These are phyloP conservation scores for Cladosporium cucumerinum DNA, from an alignment of 2,329 filamentous ascomycete genomes.

Conservation along the genomic window DNA sequence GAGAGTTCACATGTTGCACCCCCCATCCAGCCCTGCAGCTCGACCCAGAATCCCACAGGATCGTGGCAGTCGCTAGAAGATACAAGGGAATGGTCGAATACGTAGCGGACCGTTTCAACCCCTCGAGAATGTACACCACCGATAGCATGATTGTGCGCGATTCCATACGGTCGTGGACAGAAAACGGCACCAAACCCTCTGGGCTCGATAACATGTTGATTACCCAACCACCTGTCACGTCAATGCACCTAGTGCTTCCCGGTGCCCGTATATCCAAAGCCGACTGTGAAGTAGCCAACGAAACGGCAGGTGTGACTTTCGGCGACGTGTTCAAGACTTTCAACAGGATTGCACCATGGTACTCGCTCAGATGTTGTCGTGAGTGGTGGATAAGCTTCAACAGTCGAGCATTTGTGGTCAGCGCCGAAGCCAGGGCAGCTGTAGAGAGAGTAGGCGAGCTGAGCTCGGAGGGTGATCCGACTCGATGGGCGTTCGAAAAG, in stretches of 20 bases:
- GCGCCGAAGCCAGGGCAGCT: neutral
- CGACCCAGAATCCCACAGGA: neutral
- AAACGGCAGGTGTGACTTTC: neutral
- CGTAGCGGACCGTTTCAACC: neutral
- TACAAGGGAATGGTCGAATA: neutral
- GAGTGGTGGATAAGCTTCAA: neutral
- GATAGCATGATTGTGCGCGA: neutral
- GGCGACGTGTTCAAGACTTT: neutral
- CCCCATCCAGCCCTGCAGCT: neutral
- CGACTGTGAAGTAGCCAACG: too few relatives aligned
- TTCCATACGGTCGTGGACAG: neutral
- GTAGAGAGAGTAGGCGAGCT: neutral
- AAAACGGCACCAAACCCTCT: neutral
- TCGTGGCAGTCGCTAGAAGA: neutral
- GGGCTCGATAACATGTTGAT: neutral
- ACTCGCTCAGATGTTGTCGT: neutral
- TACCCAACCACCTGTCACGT: neutral
- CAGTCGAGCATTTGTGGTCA: neutral
- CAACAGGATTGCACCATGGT: neutral
- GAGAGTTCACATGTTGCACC: neutral
- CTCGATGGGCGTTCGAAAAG: neutral
- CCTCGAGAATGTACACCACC: too few relatives aligned
- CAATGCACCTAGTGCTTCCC: neutral
- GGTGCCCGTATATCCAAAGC: too few relatives aligned
- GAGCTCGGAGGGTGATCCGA: neutral